Conservation (phyloP, 495 filamentous ascomycete species). For the Tuber aestivum region DNA sequence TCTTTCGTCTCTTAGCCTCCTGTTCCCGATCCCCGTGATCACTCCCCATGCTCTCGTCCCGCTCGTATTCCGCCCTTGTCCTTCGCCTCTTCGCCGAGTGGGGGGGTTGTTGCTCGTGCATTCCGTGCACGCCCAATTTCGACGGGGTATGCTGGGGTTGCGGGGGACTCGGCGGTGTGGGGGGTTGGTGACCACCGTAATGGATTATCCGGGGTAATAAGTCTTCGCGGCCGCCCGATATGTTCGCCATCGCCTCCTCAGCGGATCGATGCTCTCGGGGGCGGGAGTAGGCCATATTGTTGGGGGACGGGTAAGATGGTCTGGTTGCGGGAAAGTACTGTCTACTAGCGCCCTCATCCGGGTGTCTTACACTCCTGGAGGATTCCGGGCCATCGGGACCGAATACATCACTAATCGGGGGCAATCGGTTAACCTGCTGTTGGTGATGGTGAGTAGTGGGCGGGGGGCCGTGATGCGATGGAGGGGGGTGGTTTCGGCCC, state of each 20-base stretch:
- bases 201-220: constrained; percentile 88
- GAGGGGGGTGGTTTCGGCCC: constrained; percentile 75
- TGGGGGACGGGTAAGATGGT: constrained; percentile 71
- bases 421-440: constrained; percentile 86
- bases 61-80: constrained; percentile 80
- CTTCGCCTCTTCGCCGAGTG: constrained; percentile 60
- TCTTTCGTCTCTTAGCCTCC: constrained; percentile 78
- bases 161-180: constrained; percentile 83
- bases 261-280: constrained; percentile 88
- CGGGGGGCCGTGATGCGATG: constrained; percentile 75
- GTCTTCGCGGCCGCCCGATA: constrained; percentile 86
- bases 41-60: constrained; percentile 56
- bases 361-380: constrained; percentile 43
- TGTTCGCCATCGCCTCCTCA: constrained; percentile 83
- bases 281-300: constrained; percentile 56
- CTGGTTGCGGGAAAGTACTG: constrained; percentile 69
- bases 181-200: constrained; percentile 83
- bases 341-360: constrained; percentile 47
- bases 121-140: constrained; percentile 44
- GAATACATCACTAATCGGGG: constrained; percentile 92
- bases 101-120: constrained; percentile 36
- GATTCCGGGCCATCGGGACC: constrained; percentile 71
- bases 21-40: constrained; percentile 61
- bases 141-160: constrained; percentile 44
- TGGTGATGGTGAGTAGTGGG: constrained; percentile 87